phyloP scores from a whole-genome alignment of 2,329 filamentous ascomycete genomes.

The Diaporthe australafricana region DNA sequence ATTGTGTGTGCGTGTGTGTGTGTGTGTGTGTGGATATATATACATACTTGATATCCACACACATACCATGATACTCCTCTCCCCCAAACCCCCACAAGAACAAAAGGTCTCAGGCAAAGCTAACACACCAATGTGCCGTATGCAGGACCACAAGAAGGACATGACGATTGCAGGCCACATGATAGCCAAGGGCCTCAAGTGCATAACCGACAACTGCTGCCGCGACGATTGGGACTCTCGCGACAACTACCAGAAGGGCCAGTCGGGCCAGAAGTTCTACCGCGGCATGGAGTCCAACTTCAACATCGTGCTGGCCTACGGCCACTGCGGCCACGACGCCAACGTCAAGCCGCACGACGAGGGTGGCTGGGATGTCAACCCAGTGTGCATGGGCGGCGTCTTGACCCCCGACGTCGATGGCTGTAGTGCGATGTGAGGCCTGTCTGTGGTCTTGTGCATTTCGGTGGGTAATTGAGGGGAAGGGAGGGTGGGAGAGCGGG shows the following conservation, averaged over 20 bases:
- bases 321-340: conserved; percentile 10
- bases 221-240: not conserved
- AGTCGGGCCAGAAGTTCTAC: conserved; percentile 33
- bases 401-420: not conserved
- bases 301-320: conserved; percentile 29
- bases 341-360: conserved; percentile 1
- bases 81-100: no score
- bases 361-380: conserved; percentile 25
- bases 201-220: conserved; percentile 32
- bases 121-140: not conserved
- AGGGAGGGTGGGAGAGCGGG: not conserved
- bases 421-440: not conserved
- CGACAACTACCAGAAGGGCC: not conserved
- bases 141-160: conserved; percentile 5
- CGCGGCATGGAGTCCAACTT: not conserved
- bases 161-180: not conserved
- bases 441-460: not conserved
- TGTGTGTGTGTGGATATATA: no score
- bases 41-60: no score
- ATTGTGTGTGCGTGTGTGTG: no score
- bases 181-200: conserved; percentile 6
- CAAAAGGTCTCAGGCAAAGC: not conserved
- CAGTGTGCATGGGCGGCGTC: conserved; percentile 25
- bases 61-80: not conserved
- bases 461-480: not conserved